These are phyloP conservation scores for Oryza brachyantha DNA, from an alignment of 176 grass and related monocot species.

Conservation along the genomic window DNA sequence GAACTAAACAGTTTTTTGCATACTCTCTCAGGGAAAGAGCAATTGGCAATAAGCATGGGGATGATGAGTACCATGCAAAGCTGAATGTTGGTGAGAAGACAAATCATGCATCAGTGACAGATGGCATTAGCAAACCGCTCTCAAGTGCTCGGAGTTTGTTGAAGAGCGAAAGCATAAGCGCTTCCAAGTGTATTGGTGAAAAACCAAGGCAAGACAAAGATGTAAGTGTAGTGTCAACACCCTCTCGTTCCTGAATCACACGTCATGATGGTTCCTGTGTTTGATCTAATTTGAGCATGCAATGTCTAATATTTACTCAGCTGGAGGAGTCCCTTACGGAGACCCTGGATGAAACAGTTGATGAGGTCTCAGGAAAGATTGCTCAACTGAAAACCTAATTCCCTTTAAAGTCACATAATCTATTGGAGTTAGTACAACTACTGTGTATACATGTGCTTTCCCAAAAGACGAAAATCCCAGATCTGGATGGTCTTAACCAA, in stretches of 20 bases:
- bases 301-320: neutral
- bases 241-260: neutral
- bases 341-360: conserved; percentile 44
- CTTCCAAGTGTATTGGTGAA: conserved; percentile 93
- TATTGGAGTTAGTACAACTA: conserved; percentile 24
- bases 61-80: conserved; percentile 23
- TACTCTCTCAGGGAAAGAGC: conserved; percentile 76
- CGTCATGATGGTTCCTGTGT: neutral
- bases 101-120: conserved; percentile 61
- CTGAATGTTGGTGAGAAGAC: conserved; percentile 44
- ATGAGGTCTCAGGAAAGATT: conserved; percentile 49
- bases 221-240: conserved; percentile 54
- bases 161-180: conserved; percentile 97
- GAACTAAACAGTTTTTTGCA: conserved; percentile 23
- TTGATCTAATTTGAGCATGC: neutral
- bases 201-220: conserved; percentile 62
- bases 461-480: conserved; percentile 2
- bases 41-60: conserved; percentile 60
- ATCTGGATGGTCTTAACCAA: conserved; percentile 21
- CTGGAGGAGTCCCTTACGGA: conserved; percentile 45
- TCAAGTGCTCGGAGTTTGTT: conserved; percentile 75
- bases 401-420: conserved; percentile 12
- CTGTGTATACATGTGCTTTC: conserved; percentile 25
- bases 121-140: conserved; percentile 59
- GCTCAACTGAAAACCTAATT: conserved; percentile 57